Evolutionary conservation across 2,329 filamentous ascomycete species (phyloP).

Genomic region (Colletotrichum destructivum): DNA sequence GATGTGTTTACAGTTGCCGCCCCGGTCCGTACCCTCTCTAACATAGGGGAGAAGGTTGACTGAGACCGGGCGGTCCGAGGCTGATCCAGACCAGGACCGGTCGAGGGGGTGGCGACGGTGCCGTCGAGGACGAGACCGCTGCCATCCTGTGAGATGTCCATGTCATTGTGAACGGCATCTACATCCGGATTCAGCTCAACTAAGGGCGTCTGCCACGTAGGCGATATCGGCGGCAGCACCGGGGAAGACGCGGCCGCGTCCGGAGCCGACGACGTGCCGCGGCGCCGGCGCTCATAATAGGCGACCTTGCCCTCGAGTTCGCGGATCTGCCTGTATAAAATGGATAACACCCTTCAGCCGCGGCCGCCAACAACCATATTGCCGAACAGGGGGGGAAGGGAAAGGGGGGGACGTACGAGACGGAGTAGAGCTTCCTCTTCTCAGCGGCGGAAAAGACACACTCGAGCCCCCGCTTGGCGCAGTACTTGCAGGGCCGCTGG

Average conservation of each 20-base stretch:
- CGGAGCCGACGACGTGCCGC: constrained; percentile 4
- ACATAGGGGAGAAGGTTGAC: constrained; percentile 5
- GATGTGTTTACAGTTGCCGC: not conserved
- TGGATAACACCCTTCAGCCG: not conserved
- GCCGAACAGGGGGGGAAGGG: not conserved
- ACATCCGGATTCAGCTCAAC: not conserved
- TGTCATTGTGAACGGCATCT: not conserved
- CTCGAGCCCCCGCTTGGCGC: constrained; percentile 20
- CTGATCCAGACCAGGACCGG: not conserved
- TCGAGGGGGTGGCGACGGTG: not conserved
- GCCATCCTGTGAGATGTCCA: not conserved
- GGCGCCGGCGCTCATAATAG: constrained; percentile 22
- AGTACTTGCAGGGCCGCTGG: constrained; percentile 35
- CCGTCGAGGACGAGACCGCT: not conserved
- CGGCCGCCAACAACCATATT: not conserved
- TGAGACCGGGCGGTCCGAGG: constrained; percentile 7
- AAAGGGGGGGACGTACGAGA: constrained; percentile 21
- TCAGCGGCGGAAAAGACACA: constrained; percentile 24
- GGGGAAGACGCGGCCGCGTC: not conserved
- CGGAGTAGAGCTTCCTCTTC: constrained; percentile 36
- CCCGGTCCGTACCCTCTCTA: not conserved
- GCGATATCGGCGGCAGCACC: not conserved
- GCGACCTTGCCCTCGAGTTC: constrained; percentile 20
- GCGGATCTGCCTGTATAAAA: constrained; percentile 8
- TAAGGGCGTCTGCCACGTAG: not conserved